Percentiles rank a stretch among this genome's conserved stretches.
Evolutionary conservation across 805 yeast genomes (phyloP).

Genomic region (Saccharomycopsis capsularis): DNA sequence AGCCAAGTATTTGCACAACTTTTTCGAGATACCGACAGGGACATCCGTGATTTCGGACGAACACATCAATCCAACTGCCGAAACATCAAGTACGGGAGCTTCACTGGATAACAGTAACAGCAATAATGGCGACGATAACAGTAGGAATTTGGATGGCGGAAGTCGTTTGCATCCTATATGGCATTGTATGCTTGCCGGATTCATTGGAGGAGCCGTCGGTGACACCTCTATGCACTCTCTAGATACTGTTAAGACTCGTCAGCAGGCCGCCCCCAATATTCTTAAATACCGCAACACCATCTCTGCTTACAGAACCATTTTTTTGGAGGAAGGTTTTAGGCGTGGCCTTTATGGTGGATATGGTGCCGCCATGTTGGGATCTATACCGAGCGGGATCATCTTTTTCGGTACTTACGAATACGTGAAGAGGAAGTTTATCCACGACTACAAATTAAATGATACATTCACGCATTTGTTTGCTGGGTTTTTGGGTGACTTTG

Average conservation of each 20-base stretch:
- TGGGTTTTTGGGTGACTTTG: slow-evolving; percentile 91
- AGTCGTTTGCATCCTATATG: slow-evolving; percentile 7
- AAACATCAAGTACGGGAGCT: neutral
- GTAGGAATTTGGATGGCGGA: neutral
- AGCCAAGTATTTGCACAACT: too few relatives aligned
- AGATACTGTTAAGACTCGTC: slow-evolving; percentile 95
- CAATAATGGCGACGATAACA: neutral
- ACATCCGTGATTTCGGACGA: neutral
- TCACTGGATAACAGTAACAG: neutral
- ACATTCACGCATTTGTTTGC: slow-evolving; percentile 74
- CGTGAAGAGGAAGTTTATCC: slow-evolving; percentile 63
- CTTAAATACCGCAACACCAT: slow-evolving; percentile 67
- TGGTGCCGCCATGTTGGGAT: slow-evolving; percentile 84
- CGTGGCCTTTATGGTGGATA: slow-evolving; percentile 91
- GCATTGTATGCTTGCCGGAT: slow-evolving; percentile 68
- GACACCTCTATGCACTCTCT: slow-evolving; percentile 91
- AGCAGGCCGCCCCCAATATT: slow-evolving; percentile 81
- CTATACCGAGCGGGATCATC: slow-evolving; percentile 90
- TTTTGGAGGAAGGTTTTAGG: slow-evolving; percentile 74
- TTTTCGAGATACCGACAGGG: neutral
- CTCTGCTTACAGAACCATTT: slow-evolving; percentile 68
- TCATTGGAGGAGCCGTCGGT: slow-evolving; percentile 89
- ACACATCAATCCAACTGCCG: too few relatives aligned
- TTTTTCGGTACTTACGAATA: slow-evolving; percentile 88
- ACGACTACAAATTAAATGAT: slow-evolving; percentile 60